A percentile compares a stretch with the other conserved stretches of the same genome.
phyloP scores from a whole-genome alignment of 352 stramenopile species.

The Phytophthora brassicae region DNA sequence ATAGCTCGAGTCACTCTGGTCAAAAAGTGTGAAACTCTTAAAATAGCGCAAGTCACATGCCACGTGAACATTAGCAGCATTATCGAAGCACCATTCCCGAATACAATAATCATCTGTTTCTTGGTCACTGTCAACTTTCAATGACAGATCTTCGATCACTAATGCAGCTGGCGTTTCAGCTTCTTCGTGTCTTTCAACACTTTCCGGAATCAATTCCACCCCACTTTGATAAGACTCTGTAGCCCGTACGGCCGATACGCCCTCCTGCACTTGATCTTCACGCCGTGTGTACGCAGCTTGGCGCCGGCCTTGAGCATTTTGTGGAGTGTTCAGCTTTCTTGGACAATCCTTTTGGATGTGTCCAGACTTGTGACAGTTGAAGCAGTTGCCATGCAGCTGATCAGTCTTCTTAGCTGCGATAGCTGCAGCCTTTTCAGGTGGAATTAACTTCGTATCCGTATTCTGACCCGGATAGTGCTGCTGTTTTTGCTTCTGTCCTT shows the following conservation, averaged over 20 bases:
- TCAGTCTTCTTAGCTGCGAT: no score
- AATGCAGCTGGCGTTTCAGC: no score
- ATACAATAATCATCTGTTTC: neutral
- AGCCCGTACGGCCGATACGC: no score
- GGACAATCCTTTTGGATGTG: neutral
- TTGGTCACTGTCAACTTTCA: neutral
- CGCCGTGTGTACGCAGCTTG: neutral
- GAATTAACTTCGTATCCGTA: no score
- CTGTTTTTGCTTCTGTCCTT: no score
- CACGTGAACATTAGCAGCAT: conserved; percentile 8
- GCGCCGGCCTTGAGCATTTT: neutral
- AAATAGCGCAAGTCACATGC: conserved; percentile 5
- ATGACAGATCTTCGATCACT: neutral
- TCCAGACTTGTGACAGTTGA: no score
- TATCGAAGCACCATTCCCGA: conserved; percentile 8
- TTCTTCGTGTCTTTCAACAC: neutral
- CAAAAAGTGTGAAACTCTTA: conserved; percentile 1
- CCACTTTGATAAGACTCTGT: neutral
- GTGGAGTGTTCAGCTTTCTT: neutral
- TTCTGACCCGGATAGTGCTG: no score
- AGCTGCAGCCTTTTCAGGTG: no score
- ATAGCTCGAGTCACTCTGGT: neutral
- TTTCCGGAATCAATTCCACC: neutral
- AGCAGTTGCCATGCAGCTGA: no score
- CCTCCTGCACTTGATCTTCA: neutral